Evolutionary conservation across 2,329 filamentous ascomycete genomes (phyloP).

Genomic region (Epichloe glyceriae): DNA sequence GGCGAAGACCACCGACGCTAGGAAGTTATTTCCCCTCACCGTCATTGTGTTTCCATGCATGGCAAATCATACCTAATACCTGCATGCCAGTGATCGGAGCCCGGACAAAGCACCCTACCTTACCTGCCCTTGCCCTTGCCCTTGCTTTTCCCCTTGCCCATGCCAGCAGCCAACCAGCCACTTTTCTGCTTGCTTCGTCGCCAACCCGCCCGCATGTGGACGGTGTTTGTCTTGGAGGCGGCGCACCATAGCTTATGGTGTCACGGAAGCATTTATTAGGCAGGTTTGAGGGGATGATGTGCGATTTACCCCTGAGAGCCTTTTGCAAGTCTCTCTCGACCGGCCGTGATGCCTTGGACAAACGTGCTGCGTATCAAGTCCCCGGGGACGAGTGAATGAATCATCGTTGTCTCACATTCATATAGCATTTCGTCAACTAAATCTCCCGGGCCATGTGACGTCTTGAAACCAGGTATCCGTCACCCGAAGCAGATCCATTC

Average conservation of each 20-base stretch:
- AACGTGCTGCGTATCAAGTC: not conserved
- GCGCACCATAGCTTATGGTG: too few species aligned
- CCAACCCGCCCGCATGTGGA: not conserved
- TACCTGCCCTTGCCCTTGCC: not conserved
- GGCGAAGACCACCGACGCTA: not conserved
- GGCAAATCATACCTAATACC: not conserved
- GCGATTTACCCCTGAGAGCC: not conserved
- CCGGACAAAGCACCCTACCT: not conserved
- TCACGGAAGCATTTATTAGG: not conserved
- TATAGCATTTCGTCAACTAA: not conserved
- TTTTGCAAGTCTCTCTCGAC: not conserved
- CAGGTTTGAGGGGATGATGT: not conserved
- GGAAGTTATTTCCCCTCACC: not conserved
- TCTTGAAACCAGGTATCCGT: not conserved
- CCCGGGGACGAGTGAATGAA: not conserved
- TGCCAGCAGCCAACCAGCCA: not conserved
- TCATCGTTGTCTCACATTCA: not conserved
- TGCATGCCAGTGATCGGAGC: conserved; percentile 4
- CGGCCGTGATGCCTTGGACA: not conserved
- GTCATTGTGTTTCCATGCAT: not conserved
- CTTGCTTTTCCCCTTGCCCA: too few species aligned
- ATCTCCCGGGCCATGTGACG: conserved; percentile 2
- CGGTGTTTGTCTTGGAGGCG: too few species aligned
- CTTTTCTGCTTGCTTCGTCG: not conserved
- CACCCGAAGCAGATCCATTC: not conserved